These are phyloP conservation scores for Gastrolobium bilobum DNA, from an alignment of 306 rosid species.

Conservation along the genomic window DNA sequence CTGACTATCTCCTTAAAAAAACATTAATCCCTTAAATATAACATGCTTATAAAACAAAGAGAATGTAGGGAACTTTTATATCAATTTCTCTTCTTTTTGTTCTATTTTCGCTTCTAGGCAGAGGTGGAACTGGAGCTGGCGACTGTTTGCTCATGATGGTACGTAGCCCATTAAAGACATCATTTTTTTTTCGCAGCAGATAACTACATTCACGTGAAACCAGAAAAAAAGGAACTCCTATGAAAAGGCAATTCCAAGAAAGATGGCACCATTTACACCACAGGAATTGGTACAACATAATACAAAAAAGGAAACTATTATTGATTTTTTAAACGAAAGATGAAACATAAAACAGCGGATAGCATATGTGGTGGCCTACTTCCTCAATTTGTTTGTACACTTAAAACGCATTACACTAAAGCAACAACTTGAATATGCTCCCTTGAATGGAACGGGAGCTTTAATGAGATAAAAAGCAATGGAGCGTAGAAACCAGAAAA, in stretches of 20 bases:
- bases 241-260: not conserved
- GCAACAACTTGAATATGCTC: constrained; percentile 38
- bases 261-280: not conserved
- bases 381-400: constrained; percentile 47
- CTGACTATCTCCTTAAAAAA: no score
- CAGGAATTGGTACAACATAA: constrained; percentile 7
- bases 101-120: not conserved
- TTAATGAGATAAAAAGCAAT: constrained; percentile 21
- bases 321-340: constrained; percentile 17
- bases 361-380: constrained; percentile 34
- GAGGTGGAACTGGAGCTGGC: not conserved
- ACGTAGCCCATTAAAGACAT: not conserved
- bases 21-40: not conserved
- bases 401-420: constrained; percentile 38
- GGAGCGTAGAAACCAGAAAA: constrained; percentile 29
- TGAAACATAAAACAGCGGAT: constrained; percentile 38
- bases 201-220: constrained; percentile 26
- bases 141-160: constrained; percentile 25
- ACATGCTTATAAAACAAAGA: not conserved
- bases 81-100: not conserved
- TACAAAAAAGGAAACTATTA: constrained; percentile 20
- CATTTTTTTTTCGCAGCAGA: not conserved
- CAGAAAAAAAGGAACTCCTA: not conserved
- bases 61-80: not conserved
- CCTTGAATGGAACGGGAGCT: constrained; percentile 38